Evolutionary conservation across 352 stramenopile genomes (phyloP), one percentile per base, ranked within the genome.

Genomic region (Phytophthora uliginosa): DNA sequence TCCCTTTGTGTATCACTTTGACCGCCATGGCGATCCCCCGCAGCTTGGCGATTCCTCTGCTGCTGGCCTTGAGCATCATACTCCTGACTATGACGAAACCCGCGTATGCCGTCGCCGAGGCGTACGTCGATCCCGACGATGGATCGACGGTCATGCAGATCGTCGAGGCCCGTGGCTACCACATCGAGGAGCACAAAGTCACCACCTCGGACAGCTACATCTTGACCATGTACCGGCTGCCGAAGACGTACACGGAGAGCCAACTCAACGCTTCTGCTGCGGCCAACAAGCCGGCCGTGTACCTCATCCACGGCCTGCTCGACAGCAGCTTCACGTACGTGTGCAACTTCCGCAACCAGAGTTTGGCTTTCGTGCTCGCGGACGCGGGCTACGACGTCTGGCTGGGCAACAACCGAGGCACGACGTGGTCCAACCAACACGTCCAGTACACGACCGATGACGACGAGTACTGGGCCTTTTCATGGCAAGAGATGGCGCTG

Each of bases 401-500:
- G 84, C 78, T 91, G 28, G 84, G 84, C 65, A 91, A 91, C 71
- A 91, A 91, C 63, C 84, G 84, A 59, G 84, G 84, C 54, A 88
- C 82, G 53, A 91, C 84, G 12, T 91, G 84, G 84, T 91, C 84
- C 13, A 79, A 82, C 59, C 59, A 81, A 54, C 84, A 91, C 69
- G 34, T 83, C 40, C 79, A 78, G 59, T 88, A 88, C 55, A 71
- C 76, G 12, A 78, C 68, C 8, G 68, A 71, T 38, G 79, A 84
- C 59, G 63, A 82, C n/a, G 69, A 73, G 59, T 91, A 89, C 52
- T 91, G 84, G 82, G 78, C 80, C 24, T 91, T 90, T 59, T 83
- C 70, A 34, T 91, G 82, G 82, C 77, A 88, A 54, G 66, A 91
- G n/a, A 91, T 91, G 84, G 84, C 78, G 9, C 61, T 74, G 42